phyloP scores from a whole-genome alignment of 495 filamentous ascomycete species.

The Umbilicaria muhlenbergii region DNA sequence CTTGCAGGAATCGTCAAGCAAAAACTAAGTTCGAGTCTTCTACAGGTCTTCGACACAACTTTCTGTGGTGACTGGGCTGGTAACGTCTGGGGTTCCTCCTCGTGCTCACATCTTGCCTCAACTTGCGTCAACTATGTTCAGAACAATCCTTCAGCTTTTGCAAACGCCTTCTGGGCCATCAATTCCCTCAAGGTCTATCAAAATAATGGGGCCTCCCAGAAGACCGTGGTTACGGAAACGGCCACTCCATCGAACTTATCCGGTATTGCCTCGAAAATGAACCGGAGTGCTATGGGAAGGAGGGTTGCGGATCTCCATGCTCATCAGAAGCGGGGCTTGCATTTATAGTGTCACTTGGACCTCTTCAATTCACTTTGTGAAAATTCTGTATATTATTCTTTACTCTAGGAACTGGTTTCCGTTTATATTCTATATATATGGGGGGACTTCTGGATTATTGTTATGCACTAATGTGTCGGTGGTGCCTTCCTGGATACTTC shows the following conservation, averaged over 20 bases:
- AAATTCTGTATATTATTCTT: too few species aligned
- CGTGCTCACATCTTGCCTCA: conserved; percentile 22
- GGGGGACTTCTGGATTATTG: too few species aligned
- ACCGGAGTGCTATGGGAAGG: too few species aligned
- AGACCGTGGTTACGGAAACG: conserved; percentile 22
- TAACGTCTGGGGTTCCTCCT: conserved; percentile 21
- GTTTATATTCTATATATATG: too few species aligned
- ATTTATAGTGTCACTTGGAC: conserved; percentile 1
- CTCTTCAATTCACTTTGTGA: conserved; percentile 15
- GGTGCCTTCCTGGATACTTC: too few species aligned
- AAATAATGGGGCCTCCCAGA: conserved; percentile 7
- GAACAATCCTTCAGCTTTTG: conserved; percentile 44
- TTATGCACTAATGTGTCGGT: too few species aligned
- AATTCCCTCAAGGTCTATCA: conserved; percentile 48
- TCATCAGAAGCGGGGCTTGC: conserved; percentile 10
- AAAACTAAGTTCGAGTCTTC: background rate
- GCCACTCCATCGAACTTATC: conserved; percentile 59
- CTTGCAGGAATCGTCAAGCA: background rate
- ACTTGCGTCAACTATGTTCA: conserved; percentile 47
- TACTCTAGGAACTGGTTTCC: too few species aligned
- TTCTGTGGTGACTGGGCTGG: conserved; percentile 55
- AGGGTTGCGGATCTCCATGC: too few species aligned
- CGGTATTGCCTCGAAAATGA: conserved; percentile 51
- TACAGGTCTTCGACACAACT: conserved; percentile 45
- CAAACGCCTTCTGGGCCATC: conserved; percentile 51